phyloP scores from a whole-genome alignment of 768 basidiomycete genomes.

The Myochromella boudieri region DNA sequence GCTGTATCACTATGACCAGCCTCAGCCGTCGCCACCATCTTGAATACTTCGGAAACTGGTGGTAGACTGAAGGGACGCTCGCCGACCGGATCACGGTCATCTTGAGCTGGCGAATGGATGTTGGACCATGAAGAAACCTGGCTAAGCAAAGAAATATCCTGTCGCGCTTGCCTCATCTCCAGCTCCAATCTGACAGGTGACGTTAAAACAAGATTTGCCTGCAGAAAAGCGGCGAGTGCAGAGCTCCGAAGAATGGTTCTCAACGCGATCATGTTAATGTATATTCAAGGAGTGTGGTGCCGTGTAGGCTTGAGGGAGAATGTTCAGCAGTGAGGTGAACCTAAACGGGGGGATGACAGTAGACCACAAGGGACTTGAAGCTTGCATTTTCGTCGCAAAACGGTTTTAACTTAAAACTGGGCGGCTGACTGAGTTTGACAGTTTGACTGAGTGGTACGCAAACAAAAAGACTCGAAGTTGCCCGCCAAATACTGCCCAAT shows the following conservation, averaged over 20 bases:
- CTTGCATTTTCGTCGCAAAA: not conserved
- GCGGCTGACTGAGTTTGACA: constrained; percentile 1
- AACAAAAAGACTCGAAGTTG: too few relatives aligned
- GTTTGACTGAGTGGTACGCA: too few relatives aligned
- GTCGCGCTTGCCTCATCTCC: constrained; percentile 3
- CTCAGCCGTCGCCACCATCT: constrained; percentile 12
- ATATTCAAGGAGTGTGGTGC: constrained; percentile 16
- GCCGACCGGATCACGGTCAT: not conserved
- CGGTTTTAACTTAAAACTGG: not conserved
- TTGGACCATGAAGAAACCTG: constrained; percentile 4
- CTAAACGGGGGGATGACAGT: not conserved
- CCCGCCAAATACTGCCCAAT: too few relatives aligned
- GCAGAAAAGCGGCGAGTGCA: not conserved
- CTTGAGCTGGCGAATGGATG: not conserved
- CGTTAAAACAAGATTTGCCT: not conserved
- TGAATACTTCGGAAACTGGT: constrained; percentile 18
- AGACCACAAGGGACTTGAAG: constrained; percentile 1
- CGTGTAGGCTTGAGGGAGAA: constrained; percentile 12
- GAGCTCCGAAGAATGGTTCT: not conserved
- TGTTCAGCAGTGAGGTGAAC: too few relatives aligned
- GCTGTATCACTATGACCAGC: not conserved
- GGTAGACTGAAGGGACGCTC: constrained; percentile 5
- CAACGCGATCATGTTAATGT: constrained; percentile 1
- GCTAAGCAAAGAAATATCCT: not conserved
- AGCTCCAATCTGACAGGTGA: constrained; percentile 3